Evolutionary conservation across 768 basidiomycete genomes (phyloP).

Genomic region (Pulveroboletus sp.): DNA sequence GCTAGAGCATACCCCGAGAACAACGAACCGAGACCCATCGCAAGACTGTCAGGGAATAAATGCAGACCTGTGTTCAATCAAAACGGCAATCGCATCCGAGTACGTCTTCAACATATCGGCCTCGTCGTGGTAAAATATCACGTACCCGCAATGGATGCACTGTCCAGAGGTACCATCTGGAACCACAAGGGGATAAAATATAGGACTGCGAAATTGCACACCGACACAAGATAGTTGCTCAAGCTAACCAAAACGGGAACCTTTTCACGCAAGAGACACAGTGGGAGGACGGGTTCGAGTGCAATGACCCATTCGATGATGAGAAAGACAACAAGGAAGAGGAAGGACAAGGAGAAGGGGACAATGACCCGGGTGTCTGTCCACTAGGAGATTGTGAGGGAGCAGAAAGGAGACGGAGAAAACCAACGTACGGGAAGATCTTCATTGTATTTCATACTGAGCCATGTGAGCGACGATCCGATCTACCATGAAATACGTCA

Average conservation of each 20-base stretch:
- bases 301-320: constrained; percentile 57
- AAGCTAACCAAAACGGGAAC: constrained; percentile 67
- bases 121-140: not conserved
- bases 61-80: constrained; percentile 34
- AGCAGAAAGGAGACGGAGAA: not conserved
- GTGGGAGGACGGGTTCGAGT: constrained; percentile 66
- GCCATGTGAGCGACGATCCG: constrained; percentile 60
- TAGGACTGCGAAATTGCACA: constrained; percentile 70
- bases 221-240: constrained; percentile 69
- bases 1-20: constrained; percentile 39
- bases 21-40: constrained; percentile 46
- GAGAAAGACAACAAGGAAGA: constrained; percentile 52
- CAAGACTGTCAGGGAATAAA: constrained; percentile 45
- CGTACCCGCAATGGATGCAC: constrained; percentile 59
- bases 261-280: constrained; percentile 55
- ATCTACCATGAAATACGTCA: constrained; percentile 31
- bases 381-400: constrained; percentile 41
- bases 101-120: not conserved
- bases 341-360: constrained; percentile 39
- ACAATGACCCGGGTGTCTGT: constrained; percentile 45
- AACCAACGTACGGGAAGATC: constrained; percentile 46
- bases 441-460: constrained; percentile 68
- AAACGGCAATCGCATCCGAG: not conserved
- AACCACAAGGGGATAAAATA: constrained; percentile 83
- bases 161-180: constrained; percentile 67